Evolutionary conservation across 2,329 filamentous ascomycete species (phyloP).

Genomic region (Nigrospora sphaerica): DNA sequence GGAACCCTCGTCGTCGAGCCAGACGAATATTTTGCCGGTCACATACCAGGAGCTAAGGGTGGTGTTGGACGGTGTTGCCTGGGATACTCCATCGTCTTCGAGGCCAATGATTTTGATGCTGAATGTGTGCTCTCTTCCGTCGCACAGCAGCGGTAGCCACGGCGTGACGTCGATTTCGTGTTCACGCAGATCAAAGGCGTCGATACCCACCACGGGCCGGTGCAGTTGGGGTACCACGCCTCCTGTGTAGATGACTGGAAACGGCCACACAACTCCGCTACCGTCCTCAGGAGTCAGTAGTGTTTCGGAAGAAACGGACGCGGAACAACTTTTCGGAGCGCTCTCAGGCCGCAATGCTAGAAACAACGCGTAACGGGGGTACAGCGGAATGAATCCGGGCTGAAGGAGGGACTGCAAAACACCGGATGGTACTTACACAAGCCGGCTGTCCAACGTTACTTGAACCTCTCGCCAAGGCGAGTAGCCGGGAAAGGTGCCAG

Average conservation of each 20-base stretch:
- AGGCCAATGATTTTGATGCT: slow-evolving; percentile 61
- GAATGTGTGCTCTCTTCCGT: slow-evolving; percentile 59
- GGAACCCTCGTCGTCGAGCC: slow-evolving; percentile 47
- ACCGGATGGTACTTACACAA: slow-evolving; percentile 29
- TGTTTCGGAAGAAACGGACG: too few species aligned
- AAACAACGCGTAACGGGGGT: too few species aligned
- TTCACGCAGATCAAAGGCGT: slow-evolving; percentile 72
- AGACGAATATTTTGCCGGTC: slow-evolving; percentile 75
- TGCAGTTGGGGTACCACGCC: slow-evolving; percentile 72
- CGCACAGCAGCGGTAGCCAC: slow-evolving; percentile 62
- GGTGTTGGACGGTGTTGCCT: slow-evolving; percentile 40
- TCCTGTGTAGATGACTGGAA: slow-evolving; percentile 76
- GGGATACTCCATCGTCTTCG: slow-evolving; percentile 42
- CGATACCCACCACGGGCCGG: slow-evolving; percentile 69
- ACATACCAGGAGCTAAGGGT: slow-evolving; percentile 68
- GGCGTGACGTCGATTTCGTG: slow-evolving; percentile 78
- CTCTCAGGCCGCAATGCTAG: too few species aligned
- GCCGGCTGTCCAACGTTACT: slow-evolving; percentile 61
- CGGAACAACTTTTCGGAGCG: too few species aligned
- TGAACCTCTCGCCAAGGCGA: slow-evolving; percentile 75
- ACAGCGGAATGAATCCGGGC: too few species aligned
- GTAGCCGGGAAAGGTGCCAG: slow-evolving; percentile 55
- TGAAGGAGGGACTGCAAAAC: too few species aligned
- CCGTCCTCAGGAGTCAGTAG: too few species aligned
- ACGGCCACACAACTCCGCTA: slow-evolving; percentile 71